Base-by-base conservation (phyloP, 495 filamentous ascomycete species). In the Cercophora samala region DNA sequence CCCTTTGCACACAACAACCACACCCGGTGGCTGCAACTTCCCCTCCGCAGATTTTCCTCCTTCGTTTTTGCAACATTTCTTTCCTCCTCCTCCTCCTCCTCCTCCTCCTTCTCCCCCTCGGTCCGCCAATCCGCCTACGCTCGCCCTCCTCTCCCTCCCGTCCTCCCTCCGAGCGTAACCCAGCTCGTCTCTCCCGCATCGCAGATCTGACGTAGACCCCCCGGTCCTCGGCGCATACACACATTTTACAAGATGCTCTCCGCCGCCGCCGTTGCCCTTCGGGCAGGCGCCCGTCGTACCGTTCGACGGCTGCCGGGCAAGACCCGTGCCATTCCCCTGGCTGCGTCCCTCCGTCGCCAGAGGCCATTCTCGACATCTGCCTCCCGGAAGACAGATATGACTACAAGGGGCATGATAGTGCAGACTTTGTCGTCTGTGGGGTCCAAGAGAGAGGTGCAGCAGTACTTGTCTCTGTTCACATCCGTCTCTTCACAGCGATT, bases 401-500 rank as follows among this genome's bases (percentile, higher is more conserved):
- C 76, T 65, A 97, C 93, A 54, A 88, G 95, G 65, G 89, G 89
- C 26, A 96, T 96, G 64, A 93, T 99, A 53, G 89, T 97, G 67
- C 93, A 97, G 80, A 83, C 97, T 66, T 84, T 98, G 65, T 97
- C 93, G 82, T 97, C 96, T 76, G 95, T 98, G 72, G 93, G 92
- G 56, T 97, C 93, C 60, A 97, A 97, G 85, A 86, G 95, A 62
- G 95, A 99, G 80, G 93, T 97, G 52, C 91, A 98, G 83, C 96
- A 98, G 75, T 98, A 99, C 81, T 89, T 98, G 63, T 96, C 94
- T 60, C 93, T 97, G 75, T 99, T 99, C 84, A 95, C 90, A 64
- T 97, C 93, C 42, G 95, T 97, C 59, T 96, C 94, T 23, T 96
- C 92, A 4, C 94, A 97, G 83, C 93, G 97, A 74, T 99, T 99